Evolutionary conservation across 2,329 filamentous ascomycete species (phyloP).

Genomic region (Cyanodermella asteris): DNA sequence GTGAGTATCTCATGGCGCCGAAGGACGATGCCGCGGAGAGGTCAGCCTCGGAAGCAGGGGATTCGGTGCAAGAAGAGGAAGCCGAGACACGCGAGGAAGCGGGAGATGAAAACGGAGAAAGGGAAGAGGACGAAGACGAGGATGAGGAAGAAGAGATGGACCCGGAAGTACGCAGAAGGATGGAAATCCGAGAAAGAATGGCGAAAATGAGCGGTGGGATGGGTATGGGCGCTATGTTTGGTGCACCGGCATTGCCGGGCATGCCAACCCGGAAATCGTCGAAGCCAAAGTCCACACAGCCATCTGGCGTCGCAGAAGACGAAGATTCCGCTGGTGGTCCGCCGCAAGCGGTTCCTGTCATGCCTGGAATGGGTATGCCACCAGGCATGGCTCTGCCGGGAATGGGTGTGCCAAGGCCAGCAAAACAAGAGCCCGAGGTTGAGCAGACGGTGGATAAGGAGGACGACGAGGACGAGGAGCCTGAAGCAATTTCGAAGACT

Average conservation of each 20-base stretch:
- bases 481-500: slow-evolving; percentile 19
- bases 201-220: slow-evolving; percentile 96
- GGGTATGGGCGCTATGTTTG: slow-evolving; percentile 91
- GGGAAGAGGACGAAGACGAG: slow-evolving; percentile 35
- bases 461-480: slow-evolving; percentile 30
- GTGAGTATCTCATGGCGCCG: slow-evolving; percentile 40
- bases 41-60: slow-evolving; percentile 9
- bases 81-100: slow-evolving; percentile 26
- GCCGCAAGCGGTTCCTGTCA: slow-evolving; percentile 9
- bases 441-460: slow-evolving; percentile 22
- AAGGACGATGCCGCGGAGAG: slow-evolving; percentile 54
- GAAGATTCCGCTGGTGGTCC: too few species aligned
- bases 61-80: slow-evolving; percentile 13
- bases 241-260: slow-evolving; percentile 42
- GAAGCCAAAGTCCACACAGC: slow-evolving; percentile 29
- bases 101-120: slow-evolving; percentile 21
- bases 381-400: slow-evolving; percentile 36
- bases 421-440: slow-evolving; percentile 26
- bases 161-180: slow-evolving; percentile 61
- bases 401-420: slow-evolving; percentile 44
- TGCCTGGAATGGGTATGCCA: slow-evolving; percentile 16
- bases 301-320: too few species aligned
- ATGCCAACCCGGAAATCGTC: slow-evolving; percentile 29
- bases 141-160: slow-evolving; percentile 72
- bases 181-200: slow-evolving; percentile 86